Evolutionary conservation across 2,329 filamentous ascomycete species (phyloP), one percentile per base, ranked within the genome.

Genomic region (Aspergillus luchuensis): DNA sequence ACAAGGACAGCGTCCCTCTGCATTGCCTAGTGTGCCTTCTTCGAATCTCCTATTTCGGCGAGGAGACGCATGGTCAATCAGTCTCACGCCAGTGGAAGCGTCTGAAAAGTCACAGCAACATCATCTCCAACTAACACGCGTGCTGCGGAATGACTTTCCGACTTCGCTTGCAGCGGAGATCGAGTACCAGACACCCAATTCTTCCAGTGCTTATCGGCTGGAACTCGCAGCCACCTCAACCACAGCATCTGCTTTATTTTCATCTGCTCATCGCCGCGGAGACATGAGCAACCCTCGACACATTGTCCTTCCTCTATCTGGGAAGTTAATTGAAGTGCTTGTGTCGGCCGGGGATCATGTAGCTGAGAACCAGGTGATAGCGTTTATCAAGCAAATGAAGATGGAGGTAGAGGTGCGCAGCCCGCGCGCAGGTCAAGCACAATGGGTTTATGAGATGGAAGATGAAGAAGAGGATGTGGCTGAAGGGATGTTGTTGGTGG

Each of bases 361-460:
- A 0, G 71, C 70, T 19, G 76, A 82, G 61, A 84, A 84, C 1
- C 81, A 87, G 41, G 74, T 83, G 0, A 75, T 89, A 64, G 83
- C 77, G 7, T 84, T 89, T 17, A 81, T 89, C 19, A 84, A 84
- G 71, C 86, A 89, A 72, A 88, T 88, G 85, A 89, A 89, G 73
- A 89, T 89, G 86, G 87, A 89, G 64, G 72, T 89, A n/a, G 87
- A 89, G 66, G 81, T 89, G 2, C 72, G 87, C 21, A 79, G 78
- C 57, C 76, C 78, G 15, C 76, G 77, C 4, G 74, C 76, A 1
- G 85, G 85, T 0, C 70, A 68, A 2, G 78, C 85, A 4, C 74
- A 69, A 1, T 87, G 84, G 81, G 78, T 83, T 0, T 76, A 79
- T 51, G 82, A 85, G 53, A 78, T 79, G 49, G 82, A 84, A 39